phyloP scores from a whole-genome alignment of 768 basidiomycete genomes.

The Pleurotus tuber-regium region DNA sequence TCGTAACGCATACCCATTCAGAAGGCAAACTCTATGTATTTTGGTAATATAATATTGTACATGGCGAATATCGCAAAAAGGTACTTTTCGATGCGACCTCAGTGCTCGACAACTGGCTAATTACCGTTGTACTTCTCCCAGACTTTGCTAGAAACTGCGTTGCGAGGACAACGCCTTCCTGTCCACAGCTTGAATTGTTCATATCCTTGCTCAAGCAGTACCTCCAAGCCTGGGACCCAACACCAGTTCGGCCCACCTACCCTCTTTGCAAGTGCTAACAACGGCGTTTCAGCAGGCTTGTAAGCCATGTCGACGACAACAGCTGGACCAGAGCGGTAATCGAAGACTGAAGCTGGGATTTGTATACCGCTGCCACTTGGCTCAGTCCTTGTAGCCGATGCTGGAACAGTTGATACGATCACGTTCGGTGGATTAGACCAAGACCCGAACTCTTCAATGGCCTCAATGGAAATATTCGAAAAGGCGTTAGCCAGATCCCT shows the following conservation, averaged over 20 bases:
- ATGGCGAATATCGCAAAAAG: too few relatives aligned
- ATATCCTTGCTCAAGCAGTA: constrained; percentile 87
- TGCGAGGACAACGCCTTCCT: constrained; percentile 55
- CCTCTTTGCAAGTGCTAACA: constrained; percentile 64
- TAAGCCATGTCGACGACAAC: constrained; percentile 95
- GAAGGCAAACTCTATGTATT: too few relatives aligned
- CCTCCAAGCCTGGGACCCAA: constrained; percentile 75
- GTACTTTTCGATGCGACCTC: too few relatives aligned
- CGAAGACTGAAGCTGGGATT: constrained; percentile 58
- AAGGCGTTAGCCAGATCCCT: constrained; percentile 65
- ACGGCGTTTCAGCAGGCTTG: constrained; percentile 80
- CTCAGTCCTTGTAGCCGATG: constrained; percentile 47
- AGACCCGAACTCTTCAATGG: constrained; percentile 51
- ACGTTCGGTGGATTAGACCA: constrained; percentile 52
- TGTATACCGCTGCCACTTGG: constrained; percentile 30
- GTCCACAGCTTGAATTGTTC: constrained; percentile 86
- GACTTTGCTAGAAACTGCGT: constrained; percentile 44
- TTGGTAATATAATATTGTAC: too few relatives aligned
- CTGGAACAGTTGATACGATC: constrained; percentile 89
- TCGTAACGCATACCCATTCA: too few relatives aligned
- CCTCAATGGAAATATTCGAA: constrained; percentile 57
- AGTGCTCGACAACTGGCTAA: too few relatives aligned
- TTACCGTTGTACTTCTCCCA: constrained; percentile 24
- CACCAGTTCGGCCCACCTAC: constrained; percentile 53
- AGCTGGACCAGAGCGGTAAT: constrained; percentile 42